Percentiles rank a stretch among this genome's conserved stretches.
phyloP scores from a whole-genome alignment of 2,329 filamentous ascomycete genomes.

The Myriosclerotinia duriaeana region DNA sequence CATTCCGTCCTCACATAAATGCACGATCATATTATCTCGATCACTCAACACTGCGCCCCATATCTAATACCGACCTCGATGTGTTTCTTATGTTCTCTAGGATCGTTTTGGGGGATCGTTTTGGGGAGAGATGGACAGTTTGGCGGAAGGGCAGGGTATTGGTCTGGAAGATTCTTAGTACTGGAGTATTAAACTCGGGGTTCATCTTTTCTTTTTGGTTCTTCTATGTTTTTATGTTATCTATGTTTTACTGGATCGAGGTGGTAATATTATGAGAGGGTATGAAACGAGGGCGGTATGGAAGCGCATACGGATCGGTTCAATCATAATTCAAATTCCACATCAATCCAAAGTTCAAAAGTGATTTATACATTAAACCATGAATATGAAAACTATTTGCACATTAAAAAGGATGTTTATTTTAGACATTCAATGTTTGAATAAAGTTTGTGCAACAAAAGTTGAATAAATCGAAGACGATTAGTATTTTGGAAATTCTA shows the following conservation, averaged over 20 bases:
- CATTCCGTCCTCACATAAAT: not conserved
- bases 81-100: not conserved
- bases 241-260: not conserved
- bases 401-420: no score
- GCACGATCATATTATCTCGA: not conserved
- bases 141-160: not conserved
- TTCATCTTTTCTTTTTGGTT: not conserved
- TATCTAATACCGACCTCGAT: not conserved
- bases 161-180: not conserved
- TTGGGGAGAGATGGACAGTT: not conserved
- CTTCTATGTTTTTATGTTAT: not conserved
- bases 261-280: not conserved
- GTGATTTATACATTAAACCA: no score
- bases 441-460: no score
- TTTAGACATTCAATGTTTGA: no score
- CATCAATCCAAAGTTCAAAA: no score
- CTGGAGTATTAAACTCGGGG: not conserved
- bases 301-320: no score
- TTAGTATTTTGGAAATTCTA: no score
- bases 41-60: not conserved
- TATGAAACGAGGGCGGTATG: not conserved
- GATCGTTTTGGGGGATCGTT: not conserved
- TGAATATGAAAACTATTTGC: no score
- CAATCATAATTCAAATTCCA: no score
- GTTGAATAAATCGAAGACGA: no score